Evolutionary conservation across 2,329 filamentous ascomycete genomes (phyloP).

Genomic region (Colletotrichum sp.): DNA sequence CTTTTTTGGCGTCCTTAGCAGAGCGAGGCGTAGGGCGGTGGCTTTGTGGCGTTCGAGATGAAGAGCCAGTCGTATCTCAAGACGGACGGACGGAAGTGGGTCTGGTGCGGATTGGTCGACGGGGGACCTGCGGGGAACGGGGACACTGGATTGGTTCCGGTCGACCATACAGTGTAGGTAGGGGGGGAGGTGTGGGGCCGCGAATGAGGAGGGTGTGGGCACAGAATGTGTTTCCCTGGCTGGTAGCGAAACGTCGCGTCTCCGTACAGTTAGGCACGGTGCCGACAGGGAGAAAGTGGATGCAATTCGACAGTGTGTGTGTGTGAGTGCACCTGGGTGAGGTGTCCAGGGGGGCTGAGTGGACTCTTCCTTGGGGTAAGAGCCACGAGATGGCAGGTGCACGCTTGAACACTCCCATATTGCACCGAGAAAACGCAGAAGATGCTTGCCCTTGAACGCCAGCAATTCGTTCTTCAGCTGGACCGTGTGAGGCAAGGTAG

Average conservation of each 20-base stretch:
- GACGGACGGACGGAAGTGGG: not conserved
- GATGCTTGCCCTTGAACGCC: not conserved
- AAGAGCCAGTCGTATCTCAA: constrained; percentile 8
- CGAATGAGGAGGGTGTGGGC: not conserved
- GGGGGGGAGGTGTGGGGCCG: not conserved
- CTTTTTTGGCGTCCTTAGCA: not conserved
- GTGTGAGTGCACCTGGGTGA: not conserved
- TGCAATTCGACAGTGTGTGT: not conserved
- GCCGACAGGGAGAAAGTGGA: constrained; percentile 8
- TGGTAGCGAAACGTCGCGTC: constrained; percentile 11
- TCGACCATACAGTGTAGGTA: not conserved
- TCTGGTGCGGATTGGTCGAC: not conserved
- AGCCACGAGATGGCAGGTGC: not conserved
- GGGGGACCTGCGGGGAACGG: not conserved
- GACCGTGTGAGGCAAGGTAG: not conserved
- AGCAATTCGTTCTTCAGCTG: not conserved
- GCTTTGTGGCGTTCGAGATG: not conserved
- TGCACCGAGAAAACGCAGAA: constrained; percentile 1
- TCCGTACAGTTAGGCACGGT: not conserved
- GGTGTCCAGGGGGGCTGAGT: not conserved
- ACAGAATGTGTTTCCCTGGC: constrained; percentile 1
- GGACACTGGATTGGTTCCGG: not conserved
- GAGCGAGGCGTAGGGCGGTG: not conserved
- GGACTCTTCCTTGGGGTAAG: not conserved
- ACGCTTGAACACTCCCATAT: not conserved